Evolutionary conservation across 1,139 yeast species (phyloP), one percentile per base, ranked within the genome.

Genomic region (Arxiozyma slooffiae): DNA sequence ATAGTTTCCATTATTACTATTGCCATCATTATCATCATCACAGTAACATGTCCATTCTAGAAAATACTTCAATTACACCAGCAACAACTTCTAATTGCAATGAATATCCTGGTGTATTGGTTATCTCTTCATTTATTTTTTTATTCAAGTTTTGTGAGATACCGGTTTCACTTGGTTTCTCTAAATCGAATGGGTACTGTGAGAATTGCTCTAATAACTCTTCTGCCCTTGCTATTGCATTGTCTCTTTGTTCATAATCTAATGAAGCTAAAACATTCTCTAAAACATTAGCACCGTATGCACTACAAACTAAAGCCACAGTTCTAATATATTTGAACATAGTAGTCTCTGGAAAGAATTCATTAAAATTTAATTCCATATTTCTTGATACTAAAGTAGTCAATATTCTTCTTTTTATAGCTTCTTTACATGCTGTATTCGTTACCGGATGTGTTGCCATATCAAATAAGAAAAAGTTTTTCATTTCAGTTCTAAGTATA

Each of bases 381-480:
- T 85, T 86, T 68, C 96, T 79, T 45, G 84, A 74, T 11, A 87
- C 81, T 58, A 92, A 74, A 52, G 88, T 68, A 48, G 78, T 76
- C 56, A 90, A 73, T 38, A 88, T 79, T 62, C 97, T 78, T 57
- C 81, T 77, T 55, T 83, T 81, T 48, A 80, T 74, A 52, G 88
- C 82, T 57, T 85, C 85, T 67, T 89, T 94, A 61, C 95, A 87
- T 46, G 85, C 77, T 51, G 83, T 72, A 69, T 92, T 98, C 41
- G 94, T 85, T 16, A 92, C 81, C 4, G 99, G 99, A 68, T 94
- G 98, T 7, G 98, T 94, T 23, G 98, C 96, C 97, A 92, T 92
- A 69, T 92, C 98, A 61, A 92, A 92, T 52, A 92, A 73, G 64
- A 94, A 81, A 68, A 92, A 92, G 71, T 88, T 94, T 66, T 90